A percentile compares a stretch with the other conserved stretches of the same genome.
phyloP scores from a whole-genome alignment of 176 grass and related monocot genomes.

The Zizania latifolia region DNA sequence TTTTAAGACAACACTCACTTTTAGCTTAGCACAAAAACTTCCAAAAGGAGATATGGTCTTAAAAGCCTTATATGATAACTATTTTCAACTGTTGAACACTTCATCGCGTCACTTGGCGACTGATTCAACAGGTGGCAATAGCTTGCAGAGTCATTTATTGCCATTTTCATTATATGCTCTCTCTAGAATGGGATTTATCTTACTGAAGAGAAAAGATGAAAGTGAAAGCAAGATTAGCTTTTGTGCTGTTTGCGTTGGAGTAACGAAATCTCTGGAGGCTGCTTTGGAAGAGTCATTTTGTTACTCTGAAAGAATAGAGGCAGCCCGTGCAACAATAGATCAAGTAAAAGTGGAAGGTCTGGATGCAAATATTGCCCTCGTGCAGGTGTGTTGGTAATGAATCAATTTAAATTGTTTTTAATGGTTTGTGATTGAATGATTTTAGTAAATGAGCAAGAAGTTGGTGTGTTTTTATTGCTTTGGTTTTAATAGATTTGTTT shows the following conservation, averaged over 20 bases:
- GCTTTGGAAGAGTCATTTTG: conserved; percentile 83
- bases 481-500: too few relatives aligned
- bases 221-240: conserved; percentile 45
- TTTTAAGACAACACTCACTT: conserved; percentile 80
- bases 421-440: neutral
- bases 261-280: conserved; percentile 59
- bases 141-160: conserved; percentile 33
- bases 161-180: conserved; percentile 68
- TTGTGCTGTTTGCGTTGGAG: conserved; percentile 53
- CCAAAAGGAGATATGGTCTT: conserved; percentile 85
- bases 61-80: conserved; percentile 72
- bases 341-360: conserved; percentile 77
- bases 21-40: conserved; percentile 88
- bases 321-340: conserved; percentile 64
- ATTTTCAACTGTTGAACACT: conserved; percentile 45
- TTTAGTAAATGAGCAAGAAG: too few relatives aligned
- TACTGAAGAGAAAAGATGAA: conserved; percentile 43
- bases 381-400: conserved; percentile 48
- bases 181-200: conserved; percentile 66
- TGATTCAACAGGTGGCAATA: conserved; percentile 31
- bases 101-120: conserved; percentile 37
- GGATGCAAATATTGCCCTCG: conserved; percentile 69
- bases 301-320: conserved; percentile 65
- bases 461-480: too few relatives aligned
- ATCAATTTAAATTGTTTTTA: conserved; percentile 15